phyloP scores from a whole-genome alignment of 176 grass and related monocot genomes.

The Phyllostachys edulis region DNA sequence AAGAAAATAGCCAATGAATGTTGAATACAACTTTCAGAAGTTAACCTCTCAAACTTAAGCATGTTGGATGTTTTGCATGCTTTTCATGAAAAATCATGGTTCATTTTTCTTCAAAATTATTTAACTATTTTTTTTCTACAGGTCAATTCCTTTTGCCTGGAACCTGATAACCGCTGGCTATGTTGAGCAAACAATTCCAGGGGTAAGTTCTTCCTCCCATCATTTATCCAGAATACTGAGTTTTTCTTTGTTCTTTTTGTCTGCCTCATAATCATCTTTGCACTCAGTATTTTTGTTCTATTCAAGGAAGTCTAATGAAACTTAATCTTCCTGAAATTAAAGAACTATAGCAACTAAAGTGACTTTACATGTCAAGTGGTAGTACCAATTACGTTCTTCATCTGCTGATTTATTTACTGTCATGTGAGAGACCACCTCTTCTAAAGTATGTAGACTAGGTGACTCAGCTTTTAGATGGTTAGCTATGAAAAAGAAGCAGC shows the following conservation, averaged over 20 bases:
- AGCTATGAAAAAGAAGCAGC: neutral
- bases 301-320: neutral
- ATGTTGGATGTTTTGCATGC: neutral
- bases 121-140: conserved; percentile 34
- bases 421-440: neutral
- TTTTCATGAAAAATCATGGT: neutral
- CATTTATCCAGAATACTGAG: neutral
- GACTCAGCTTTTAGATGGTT: neutral
- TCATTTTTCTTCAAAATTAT: neutral
- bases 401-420: neutral
- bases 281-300: neutral
- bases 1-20: neutral
- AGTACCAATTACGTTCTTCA: neutral
- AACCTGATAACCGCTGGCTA: conserved; percentile 96
- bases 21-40: neutral
- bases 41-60: neutral
- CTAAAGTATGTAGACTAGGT: neutral
- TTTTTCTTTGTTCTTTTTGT: conserved; percentile 12
- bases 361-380: neutral
- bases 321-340: neutral
- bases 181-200: conserved; percentile 84
- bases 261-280: neutral
- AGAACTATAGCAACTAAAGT: neutral
- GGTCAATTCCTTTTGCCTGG: conserved; percentile 95
- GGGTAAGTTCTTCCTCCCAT: conserved; percentile 53